Base-by-base conservation (phyloP, 768 basidiomycete species). In the Dendrothele bispora region DNA sequence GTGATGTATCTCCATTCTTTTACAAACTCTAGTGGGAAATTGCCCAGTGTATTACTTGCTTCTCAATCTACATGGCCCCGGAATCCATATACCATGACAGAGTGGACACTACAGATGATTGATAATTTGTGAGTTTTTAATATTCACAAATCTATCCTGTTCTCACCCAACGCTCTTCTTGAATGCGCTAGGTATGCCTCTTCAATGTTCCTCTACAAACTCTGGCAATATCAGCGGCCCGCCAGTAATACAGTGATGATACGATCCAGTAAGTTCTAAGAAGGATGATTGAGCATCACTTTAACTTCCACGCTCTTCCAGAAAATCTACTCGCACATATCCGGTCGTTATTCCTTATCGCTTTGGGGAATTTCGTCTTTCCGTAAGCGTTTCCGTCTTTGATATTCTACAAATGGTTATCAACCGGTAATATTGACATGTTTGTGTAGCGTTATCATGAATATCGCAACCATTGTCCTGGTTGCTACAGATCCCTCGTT, bases 341-440 rank as follows among this genome's bases (percentile, higher is more conserved):
- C 17, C 61, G 57, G 15, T 60, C 55, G 17, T 53, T 72, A 12
- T 72, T 72, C 55, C 58, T 61, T 35, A 67, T 73, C 45, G 63
- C 69, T 0, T 40, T 61, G 11, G 58, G 66, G 2, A 72, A 70
- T 50, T 72, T 72, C 54, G 59, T 72, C 30, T 64, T 72, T 53
- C 72, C 71, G 12, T 59, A 62, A 22, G 44, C 70, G 24, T 58
- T 41, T 24, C 21, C 17, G 15, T 27, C 24, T 27, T 5, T 18
- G 30, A 32, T 10, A 10, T 10, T 10, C 10, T 10, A 32, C 10
- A 32, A 32, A 10, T 10, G 30, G 10, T 10, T 32, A 10, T 32
- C 10, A 32, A 10, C 30, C n/a, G 10, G 30, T 32, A 10, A 10
- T 32, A n/a, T 10, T 32, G 10, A 10, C 10, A 10, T 32, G n/a